phyloP scores from a whole-genome alignment of 331 rosid species.

The Erythrophleum ivorense region DNA sequence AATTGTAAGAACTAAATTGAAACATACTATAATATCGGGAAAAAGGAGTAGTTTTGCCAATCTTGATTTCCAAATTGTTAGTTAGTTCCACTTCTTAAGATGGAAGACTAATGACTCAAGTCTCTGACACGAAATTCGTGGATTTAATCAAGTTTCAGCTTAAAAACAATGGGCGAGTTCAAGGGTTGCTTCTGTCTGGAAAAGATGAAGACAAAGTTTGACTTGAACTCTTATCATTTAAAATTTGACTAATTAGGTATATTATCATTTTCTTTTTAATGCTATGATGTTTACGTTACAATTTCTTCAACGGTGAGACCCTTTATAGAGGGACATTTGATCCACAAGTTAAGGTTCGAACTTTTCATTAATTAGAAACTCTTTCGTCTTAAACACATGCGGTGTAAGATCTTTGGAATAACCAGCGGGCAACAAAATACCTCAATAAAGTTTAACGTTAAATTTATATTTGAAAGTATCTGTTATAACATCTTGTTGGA shows the following conservation, averaged over 20 bases:
- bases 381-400: neutral
- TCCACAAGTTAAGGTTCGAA: neutral
- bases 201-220: conserved; percentile 1
- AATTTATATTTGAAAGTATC: neutral
- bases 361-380: neutral
- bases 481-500: neutral
- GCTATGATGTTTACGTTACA: neutral
- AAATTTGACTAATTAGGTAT: conserved; percentile 2
- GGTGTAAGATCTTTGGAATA: neutral
- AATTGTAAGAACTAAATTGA: neutral
- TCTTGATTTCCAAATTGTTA: neutral
- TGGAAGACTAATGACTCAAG: neutral
- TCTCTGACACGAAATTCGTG: neutral
- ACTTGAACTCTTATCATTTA: neutral
- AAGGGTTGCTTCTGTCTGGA: neutral
- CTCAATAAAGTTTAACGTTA: neutral
- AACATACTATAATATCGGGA: neutral
- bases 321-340: conserved; percentile 8
- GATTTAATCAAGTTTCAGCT: neutral
- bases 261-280: neutral
- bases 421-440: neutral
- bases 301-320: neutral
- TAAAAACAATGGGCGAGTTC: neutral
- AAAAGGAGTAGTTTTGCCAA: neutral
- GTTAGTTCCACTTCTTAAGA: neutral